Evolutionary conservation across 768 basidiomycete species (phyloP).

Genomic region (Chalciporus chontae): DNA sequence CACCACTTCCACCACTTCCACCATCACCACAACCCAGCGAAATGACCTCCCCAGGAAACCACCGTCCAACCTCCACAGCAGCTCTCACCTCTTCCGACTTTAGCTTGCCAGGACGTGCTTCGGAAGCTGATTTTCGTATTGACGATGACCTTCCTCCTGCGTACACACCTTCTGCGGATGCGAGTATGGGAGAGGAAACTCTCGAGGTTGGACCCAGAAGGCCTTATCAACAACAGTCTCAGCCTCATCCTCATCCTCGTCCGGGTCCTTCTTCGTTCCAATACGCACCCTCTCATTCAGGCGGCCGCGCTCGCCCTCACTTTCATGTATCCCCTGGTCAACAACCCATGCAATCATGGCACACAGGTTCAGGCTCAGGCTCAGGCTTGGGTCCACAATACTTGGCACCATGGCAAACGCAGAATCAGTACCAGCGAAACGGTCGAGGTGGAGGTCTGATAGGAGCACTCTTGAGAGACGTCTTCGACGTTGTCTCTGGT

Average conservation of each 20-base stretch:
- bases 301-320: too few relatives aligned
- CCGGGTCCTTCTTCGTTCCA: conserved; percentile 2
- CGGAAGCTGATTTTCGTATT: conserved; percentile 17
- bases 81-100: neutral
- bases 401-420: conserved; percentile 20
- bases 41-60: too few relatives aligned
- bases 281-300: neutral
- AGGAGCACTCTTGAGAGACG: conserved; percentile 25
- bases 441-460: conserved; percentile 24
- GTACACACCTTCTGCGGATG: conserved; percentile 57
- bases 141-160: conserved; percentile 66
- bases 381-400: conserved; percentile 1
- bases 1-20: conserved; percentile 12
- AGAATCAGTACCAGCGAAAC: conserved; percentile 15
- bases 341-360: conserved; percentile 1
- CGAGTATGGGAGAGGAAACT: conserved; percentile 54
- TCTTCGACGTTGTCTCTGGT: conserved; percentile 28
- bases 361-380: too few relatives aligned
- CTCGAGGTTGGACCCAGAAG: conserved; percentile 59
- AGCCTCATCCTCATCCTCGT: conserved; percentile 36
- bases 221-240: conserved; percentile 59
- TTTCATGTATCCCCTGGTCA: neutral
- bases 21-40: too few relatives aligned
- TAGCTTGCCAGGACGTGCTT: neutral
- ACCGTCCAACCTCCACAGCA: neutral